Base-by-base conservation (phyloP, 805 yeast species). In the Lachancea cidri region DNA sequence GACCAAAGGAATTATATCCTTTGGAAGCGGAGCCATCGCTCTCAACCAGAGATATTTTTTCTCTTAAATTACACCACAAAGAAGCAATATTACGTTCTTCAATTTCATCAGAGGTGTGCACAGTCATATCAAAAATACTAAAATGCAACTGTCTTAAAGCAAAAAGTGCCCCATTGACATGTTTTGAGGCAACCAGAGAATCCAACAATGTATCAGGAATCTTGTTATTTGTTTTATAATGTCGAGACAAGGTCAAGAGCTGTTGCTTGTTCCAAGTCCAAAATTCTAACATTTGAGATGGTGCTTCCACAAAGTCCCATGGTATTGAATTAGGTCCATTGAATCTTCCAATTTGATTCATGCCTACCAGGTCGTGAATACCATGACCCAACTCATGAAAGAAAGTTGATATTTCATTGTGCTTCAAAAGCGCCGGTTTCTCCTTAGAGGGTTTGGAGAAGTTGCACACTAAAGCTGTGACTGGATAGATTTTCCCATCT, bases 331-430 rank as follows among this genome's bases (percentile, higher is more conserved):
- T 81, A 16, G 71, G 68, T 17, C 95, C 95, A 55, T 78, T 83
- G 64, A 85, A 86, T 47, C 81, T 71, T 2, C 83, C 71, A 49
- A 74, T 79, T 43, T 67, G 68, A 19, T 89, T 81, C 46, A 73
- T 68, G 8, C 89, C 85, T 41, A 86, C 71, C 36, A 85, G 64
- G 50, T 79, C 83, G 62, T 86, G 96, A 43, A 86, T 82, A 42
- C 94, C 95, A 56, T 86, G 95, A 18, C 95, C 95, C 49, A 86
- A 71, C 62, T 86, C 95, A 57, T 86, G 95, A 79, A 86, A 86
- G 51, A 86, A 82, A 0, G 95, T 86, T 17, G 79, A 79, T 9
- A 86, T 86, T 58, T 86, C 94, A 48, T 69, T 70, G 58, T 86
- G 95, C 53, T 81, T 81, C 53, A 86, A 72, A 50, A 86, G 68